These are phyloP conservation scores for Solanum commersonii DNA, from an alignment of 257 asterid species.

Conservation along the genomic window DNA sequence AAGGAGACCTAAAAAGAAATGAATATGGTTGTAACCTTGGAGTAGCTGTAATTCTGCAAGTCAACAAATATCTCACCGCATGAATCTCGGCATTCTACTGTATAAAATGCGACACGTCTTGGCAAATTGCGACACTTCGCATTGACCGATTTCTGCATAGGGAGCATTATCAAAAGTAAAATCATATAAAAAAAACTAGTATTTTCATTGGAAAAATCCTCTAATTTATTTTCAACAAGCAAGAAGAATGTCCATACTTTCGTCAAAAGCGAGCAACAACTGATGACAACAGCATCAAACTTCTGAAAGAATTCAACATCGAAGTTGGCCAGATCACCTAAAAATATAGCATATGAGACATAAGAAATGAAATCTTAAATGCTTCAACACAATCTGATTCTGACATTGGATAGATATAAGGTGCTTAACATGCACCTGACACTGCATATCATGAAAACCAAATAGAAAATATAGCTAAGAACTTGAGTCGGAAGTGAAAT, in stretches of 20 bases:
- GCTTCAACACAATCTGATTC: neutral
- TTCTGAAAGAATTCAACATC: slow-evolving; percentile 22
- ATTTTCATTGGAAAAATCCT: neutral
- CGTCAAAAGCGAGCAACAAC: slow-evolving; percentile 19
- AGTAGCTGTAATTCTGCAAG: slow-evolving; percentile 72
- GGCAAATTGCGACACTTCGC: slow-evolving; percentile 73
- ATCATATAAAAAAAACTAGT: neutral
- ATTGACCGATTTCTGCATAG: slow-evolving; percentile 61
- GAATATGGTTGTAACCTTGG: slow-evolving; percentile 40
- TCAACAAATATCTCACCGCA: slow-evolving; percentile 96
- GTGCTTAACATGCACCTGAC: neutral
- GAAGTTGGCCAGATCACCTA: slow-evolving; percentile 31
- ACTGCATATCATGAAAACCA: neutral
- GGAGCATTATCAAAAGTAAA: neutral
- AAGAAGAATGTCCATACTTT: slow-evolving; percentile 14
- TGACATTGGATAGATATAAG: neutral
- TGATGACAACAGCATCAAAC: slow-evolving; percentile 29
- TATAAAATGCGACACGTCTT: slow-evolving; percentile 70
- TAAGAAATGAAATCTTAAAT: neutral
- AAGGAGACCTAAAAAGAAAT: neutral
- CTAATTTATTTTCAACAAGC: neutral
- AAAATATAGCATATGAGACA: neutral
- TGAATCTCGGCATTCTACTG: slow-evolving; percentile 85
- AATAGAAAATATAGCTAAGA: neutral
- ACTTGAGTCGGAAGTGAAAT: neutral